phyloP scores from a whole-genome alignment of 768 basidiomycete genomes.

The Termitomyces titanicus region DNA sequence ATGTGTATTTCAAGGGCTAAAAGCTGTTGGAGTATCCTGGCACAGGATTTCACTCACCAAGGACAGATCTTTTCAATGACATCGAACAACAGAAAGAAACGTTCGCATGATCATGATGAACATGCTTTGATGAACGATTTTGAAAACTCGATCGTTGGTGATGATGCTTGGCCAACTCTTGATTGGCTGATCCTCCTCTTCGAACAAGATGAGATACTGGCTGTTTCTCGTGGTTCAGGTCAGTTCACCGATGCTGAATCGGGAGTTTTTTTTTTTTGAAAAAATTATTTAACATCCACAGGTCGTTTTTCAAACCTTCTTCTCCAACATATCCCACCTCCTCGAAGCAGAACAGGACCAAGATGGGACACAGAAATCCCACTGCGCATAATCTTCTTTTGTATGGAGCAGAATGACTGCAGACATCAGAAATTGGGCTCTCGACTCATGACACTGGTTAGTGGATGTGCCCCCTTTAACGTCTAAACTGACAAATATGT shows the following conservation, averaged over 20 bases:
- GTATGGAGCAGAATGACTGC: constrained; percentile 27
- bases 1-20: constrained; percentile 48
- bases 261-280: not conserved
- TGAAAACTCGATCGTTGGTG: constrained; percentile 41
- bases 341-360: constrained; percentile 40
- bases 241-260: constrained; percentile 11
- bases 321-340: constrained; percentile 54
- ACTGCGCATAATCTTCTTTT: constrained; percentile 42
- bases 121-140: constrained; percentile 12
- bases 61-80: constrained; percentile 24
- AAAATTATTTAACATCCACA: not conserved
- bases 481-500: not conserved
- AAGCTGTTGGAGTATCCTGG: constrained; percentile 61
- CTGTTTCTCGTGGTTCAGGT: constrained; percentile 34
- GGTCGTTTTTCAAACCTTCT: constrained; percentile 47
- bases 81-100: constrained; percentile 33
- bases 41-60: constrained; percentile 46
- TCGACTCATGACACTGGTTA: constrained; percentile 28
- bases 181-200: constrained; percentile 66
- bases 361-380: constrained; percentile 56
- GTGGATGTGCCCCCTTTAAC: constrained; percentile 12
- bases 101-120: constrained; percentile 23
- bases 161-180: constrained; percentile 69
- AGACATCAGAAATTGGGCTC: constrained; percentile 28
- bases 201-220: constrained; percentile 56